These are phyloP conservation scores for Boletus sp. DNA, from an alignment of 768 basidiomycete species.

Conservation along the genomic window DNA sequence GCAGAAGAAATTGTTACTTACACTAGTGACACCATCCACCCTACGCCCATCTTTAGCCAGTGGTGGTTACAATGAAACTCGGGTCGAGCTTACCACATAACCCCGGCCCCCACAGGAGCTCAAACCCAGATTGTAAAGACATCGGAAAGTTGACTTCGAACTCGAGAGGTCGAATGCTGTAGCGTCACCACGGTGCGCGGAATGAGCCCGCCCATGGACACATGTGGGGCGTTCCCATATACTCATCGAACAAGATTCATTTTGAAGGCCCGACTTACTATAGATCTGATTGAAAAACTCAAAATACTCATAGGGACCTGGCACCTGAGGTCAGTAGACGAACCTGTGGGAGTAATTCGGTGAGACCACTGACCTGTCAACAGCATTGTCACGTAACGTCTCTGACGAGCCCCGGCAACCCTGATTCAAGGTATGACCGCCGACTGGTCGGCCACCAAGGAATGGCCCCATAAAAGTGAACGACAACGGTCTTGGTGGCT, in stretches of 20 bases:
- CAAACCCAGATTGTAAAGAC: background rate
- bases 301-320: background rate
- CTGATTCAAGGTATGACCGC: too few species aligned
- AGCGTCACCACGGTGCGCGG: too few species aligned
- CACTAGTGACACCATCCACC: slow-evolving; percentile 1
- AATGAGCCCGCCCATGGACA: too few species aligned
- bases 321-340: background rate
- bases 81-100: slow-evolving; percentile 1
- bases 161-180: background rate
- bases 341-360: background rate
- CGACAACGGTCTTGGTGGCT: too few species aligned
- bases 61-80: background rate
- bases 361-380: background rate
- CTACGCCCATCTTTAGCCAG: background rate
- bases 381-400: background rate
- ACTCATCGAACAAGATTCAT: background rate
- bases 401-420: too few species aligned
- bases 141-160: background rate
- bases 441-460: too few species aligned
- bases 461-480: too few species aligned
- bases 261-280: background rate
- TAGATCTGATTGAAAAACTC: background rate
- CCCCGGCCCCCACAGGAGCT: background rate
- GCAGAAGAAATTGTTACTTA: background rate
- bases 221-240: background rate